These are phyloP conservation scores for Solioccasus polychromus DNA, from an alignment of 768 basidiomycete genomes.

Conservation along the genomic window DNA sequence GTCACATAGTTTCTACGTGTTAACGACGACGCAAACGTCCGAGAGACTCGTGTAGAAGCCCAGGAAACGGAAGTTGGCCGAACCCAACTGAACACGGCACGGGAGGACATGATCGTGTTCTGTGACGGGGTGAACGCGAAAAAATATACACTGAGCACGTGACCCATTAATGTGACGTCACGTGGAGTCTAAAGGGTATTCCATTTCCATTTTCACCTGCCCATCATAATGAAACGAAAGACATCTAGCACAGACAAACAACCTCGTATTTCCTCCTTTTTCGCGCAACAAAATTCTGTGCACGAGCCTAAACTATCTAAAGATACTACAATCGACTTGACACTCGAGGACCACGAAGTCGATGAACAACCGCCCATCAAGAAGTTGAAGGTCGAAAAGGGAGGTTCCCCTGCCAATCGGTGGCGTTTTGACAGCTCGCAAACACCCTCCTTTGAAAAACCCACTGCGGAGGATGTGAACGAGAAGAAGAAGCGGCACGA, in stretches of 20 bases:
- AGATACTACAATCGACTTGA: slow-evolving; percentile 50
- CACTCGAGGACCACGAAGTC: slow-evolving; percentile 37
- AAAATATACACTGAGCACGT: slow-evolving; percentile 22
- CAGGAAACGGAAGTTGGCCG: slow-evolving; percentile 4
- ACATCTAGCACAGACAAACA: slow-evolving; percentile 24
- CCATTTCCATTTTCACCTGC: neutral
- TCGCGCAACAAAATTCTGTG: slow-evolving; percentile 22
- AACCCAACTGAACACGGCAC: slow-evolving; percentile 5
- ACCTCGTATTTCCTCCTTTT: slow-evolving; percentile 42
- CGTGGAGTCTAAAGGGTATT: slow-evolving; percentile 5
- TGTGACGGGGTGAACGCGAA: neutral
- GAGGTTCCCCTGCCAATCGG: slow-evolving; percentile 29
- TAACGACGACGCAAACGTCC: neutral
- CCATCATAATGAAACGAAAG: slow-evolving; percentile 20
- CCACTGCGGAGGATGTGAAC: slow-evolving; percentile 32
- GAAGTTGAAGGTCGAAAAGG: slow-evolving; percentile 24
- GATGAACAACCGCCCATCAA: slow-evolving; percentile 28
- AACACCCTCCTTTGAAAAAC: neutral
- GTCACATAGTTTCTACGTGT: slow-evolving; percentile 12
- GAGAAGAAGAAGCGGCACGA: slow-evolving; percentile 45
- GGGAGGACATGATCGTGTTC: slow-evolving; percentile 6
- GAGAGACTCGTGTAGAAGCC: neutral
- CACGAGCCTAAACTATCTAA: slow-evolving; percentile 25
- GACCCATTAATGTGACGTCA: slow-evolving; percentile 21
- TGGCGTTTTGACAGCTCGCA: slow-evolving; percentile 44